Evolutionary conservation across 1,139 yeast species (phyloP).

Genomic region (Citeromyces hawaiiensis): DNA sequence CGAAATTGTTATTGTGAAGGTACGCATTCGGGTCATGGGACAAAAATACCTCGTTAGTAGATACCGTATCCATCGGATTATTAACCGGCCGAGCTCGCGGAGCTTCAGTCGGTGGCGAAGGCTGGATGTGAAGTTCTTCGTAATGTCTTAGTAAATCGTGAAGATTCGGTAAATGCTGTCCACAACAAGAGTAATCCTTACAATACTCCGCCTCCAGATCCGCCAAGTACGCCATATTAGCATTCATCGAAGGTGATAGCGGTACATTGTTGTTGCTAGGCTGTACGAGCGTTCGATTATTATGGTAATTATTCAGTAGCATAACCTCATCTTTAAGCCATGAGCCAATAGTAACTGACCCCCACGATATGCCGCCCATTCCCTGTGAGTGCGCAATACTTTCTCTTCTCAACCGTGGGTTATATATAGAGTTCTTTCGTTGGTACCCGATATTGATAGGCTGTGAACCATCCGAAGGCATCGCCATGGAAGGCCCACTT

Average conservation of each 20-base stretch:
- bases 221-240: constrained; percentile 68
- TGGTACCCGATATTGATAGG: constrained; percentile 18
- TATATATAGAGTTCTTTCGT: constrained; percentile 20
- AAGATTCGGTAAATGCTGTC: constrained; percentile 77
- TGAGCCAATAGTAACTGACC: constrained; percentile 85
- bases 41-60: constrained; percentile 80
- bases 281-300: constrained; percentile 2
- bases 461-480: constrained; percentile 14
- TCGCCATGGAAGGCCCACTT: constrained; percentile 3
- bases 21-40: constrained; percentile 16
- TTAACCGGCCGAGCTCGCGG: constrained; percentile 20
- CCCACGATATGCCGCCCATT: constrained; percentile 98
- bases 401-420: constrained; percentile 55
- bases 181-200: constrained; percentile 94
- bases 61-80: constrained; percentile 29
- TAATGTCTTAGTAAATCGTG: constrained; percentile 91
- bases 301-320: constrained; percentile 18
- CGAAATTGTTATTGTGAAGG: constrained; percentile 4
- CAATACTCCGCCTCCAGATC: constrained; percentile 92
- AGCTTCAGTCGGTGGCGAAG: constrained; percentile 41
- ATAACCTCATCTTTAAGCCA: constrained; percentile 92
- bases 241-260: constrained; percentile 14
- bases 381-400: constrained; percentile 94
- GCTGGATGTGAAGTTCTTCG: constrained; percentile 89
- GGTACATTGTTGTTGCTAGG: constrained; percentile 14